Conservation (phyloP, 306 rosid genomes). For the Malus orientalis region DNA sequence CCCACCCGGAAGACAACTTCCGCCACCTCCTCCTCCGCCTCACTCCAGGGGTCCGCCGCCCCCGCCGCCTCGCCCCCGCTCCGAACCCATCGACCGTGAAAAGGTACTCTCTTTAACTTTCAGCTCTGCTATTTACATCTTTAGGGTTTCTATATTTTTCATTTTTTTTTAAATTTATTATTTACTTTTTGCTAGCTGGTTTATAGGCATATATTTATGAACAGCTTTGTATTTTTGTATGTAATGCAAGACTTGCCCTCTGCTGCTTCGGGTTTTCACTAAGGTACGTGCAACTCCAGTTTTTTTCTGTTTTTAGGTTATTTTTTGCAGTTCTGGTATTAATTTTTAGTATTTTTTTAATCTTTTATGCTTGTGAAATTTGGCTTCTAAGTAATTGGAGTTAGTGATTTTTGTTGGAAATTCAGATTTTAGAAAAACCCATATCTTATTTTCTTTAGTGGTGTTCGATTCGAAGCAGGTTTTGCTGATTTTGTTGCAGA, state of each 20-base stretch:
- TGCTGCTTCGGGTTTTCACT: slow-evolving; percentile 85
- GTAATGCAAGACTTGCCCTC: slow-evolving; percentile 77
- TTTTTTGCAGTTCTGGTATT: not conserved
- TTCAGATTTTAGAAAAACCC: not conserved
- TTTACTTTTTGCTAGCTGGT: not conserved
- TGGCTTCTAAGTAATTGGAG: not conserved
- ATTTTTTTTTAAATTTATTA: not conserved
- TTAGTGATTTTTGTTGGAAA: not conserved
- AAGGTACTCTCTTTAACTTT: slow-evolving; percentile 13
- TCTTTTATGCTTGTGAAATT: not conserved
- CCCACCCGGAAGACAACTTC: slow-evolving; percentile 7
- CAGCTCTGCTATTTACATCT: not conserved
- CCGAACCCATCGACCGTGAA: slow-evolving; percentile 46
- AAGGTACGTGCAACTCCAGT: slow-evolving; percentile 35
- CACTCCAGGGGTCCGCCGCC: slow-evolving; percentile 35
- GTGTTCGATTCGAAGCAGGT: not conserved
- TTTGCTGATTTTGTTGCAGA: not conserved
- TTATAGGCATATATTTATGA: not conserved
- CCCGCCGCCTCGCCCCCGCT: slow-evolving; percentile 27
- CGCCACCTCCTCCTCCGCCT: slow-evolving; percentile 24
- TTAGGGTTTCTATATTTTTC: not conserved
- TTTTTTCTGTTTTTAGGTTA: not conserved
- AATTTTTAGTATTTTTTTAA: not conserved
- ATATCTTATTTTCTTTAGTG: not conserved
- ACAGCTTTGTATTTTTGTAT: not conserved